A percentile compares a stretch with the other conserved stretches of the same genome.
Evolutionary conservation across 2,329 filamentous ascomycete genomes (phyloP).

Genomic region (Scytalidium lignicola): DNA sequence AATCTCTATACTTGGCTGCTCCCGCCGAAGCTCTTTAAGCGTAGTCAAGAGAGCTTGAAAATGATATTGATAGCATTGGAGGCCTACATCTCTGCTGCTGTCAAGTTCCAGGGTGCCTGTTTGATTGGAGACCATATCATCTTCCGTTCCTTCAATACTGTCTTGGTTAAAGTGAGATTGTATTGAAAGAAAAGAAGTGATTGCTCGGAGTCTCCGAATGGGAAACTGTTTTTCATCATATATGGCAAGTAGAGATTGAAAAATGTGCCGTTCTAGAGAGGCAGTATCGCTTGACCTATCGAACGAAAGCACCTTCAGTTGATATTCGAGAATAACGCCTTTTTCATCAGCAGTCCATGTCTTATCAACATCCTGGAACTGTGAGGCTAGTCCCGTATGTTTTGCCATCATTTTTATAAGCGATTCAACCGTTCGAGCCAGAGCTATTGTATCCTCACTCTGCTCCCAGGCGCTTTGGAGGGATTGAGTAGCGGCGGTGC

Average conservation of each 20-base stretch:
- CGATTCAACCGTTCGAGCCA: constrained; percentile 55
- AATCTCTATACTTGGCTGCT: constrained; percentile 17
- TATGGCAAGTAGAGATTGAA: constrained; percentile 18
- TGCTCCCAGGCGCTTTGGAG: constrained; percentile 49
- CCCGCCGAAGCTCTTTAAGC: constrained; percentile 20
- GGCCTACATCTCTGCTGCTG: constrained; percentile 18
- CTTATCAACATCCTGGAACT: constrained; percentile 29
- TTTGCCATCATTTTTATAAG: constrained; percentile 55
- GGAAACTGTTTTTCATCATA: constrained; percentile 24
- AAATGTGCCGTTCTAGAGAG: constrained; percentile 16
- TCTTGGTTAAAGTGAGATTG: constrained; percentile 12
- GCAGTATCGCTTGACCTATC: constrained; percentile 11
- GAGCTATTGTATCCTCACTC: constrained; percentile 41
- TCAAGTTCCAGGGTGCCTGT: constrained; percentile 5
- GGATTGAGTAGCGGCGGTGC: constrained; percentile 43
- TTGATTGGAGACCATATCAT: constrained; percentile 9
- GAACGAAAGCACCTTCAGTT: constrained; percentile 40
- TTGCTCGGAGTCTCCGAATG: constrained; percentile 23
- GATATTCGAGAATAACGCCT: constrained; percentile 55
- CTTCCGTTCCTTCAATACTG: constrained; percentile 2
- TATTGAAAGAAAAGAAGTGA: constrained; percentile 18
- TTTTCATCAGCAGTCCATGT: constrained; percentile 42
- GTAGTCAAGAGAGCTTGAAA: constrained; percentile 19
- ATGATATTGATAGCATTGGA: constrained; percentile 19
- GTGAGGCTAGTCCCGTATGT: constrained; percentile 51